Evolutionary conservation across 306 rosid genomes (phyloP).

Genomic region (Vicia faba): DNA sequence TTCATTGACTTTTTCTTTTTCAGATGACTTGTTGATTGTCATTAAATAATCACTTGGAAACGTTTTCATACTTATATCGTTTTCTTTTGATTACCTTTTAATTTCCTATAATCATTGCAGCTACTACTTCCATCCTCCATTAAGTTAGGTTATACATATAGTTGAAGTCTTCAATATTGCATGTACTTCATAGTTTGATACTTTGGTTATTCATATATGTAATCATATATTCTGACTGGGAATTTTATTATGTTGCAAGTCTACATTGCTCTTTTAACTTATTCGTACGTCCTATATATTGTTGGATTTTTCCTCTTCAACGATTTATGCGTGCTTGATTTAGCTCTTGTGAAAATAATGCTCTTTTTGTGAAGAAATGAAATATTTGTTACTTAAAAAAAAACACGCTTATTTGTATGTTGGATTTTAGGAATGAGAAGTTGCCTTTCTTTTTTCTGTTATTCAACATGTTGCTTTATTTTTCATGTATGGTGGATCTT

Average conservation of each 20-base stretch:
- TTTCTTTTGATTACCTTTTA: too few relatives aligned
- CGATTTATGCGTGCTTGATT: slow-evolving; percentile 9
- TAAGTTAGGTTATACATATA: slow-evolving; percentile 13
- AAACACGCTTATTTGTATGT: background rate
- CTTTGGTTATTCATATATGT: slow-evolving; percentile 3
- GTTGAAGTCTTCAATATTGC: slow-evolving; percentile 25
- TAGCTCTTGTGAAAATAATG: slow-evolving; percentile 11
- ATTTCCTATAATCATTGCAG: slow-evolving; percentile 20
- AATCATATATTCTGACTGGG: background rate
- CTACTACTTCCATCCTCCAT: slow-evolving; percentile 7
- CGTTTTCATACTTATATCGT: background rate
- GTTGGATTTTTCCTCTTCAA: slow-evolving; percentile 6
- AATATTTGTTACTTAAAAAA: background rate
- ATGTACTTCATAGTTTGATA: background rate
- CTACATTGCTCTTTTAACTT: background rate
- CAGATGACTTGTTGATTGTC: slow-evolving; percentile 14
- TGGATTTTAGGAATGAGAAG: background rate
- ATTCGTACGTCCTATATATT: background rate
- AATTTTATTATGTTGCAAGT: slow-evolving; percentile 7
- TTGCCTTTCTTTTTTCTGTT: slow-evolving; percentile 25
- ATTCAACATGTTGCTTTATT: slow-evolving; percentile 6
- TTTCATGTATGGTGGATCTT: too few relatives aligned
- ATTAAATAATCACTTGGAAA: background rate
- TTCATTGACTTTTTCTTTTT: slow-evolving; percentile 18
- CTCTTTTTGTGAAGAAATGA: background rate